Base-by-base conservation (phyloP, 352 stramenopile species). In the Phytophthora agathidicida region DNA sequence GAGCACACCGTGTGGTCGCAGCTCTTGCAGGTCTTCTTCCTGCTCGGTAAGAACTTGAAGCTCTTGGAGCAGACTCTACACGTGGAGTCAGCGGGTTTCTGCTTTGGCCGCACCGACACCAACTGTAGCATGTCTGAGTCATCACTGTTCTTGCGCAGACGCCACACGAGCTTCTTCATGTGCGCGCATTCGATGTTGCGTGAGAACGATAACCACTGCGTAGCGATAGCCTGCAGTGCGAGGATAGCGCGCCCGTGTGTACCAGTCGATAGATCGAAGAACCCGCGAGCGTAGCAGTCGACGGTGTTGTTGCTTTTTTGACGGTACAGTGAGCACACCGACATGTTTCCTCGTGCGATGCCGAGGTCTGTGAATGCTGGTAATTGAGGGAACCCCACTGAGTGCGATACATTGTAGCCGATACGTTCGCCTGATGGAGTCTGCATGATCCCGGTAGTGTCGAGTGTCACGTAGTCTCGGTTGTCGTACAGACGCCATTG, bases 131-230 rank as follows among this genome's bases (percentile, higher is more conserved):
- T 27, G 16, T 62, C 50, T 13, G 48, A 30, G 32, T 70, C 56
- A 13, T 53, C 33, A 13, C 35, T 65, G 47, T 62, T 67, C 37
- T 73, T 69, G 22, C 63, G 67, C 7, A 76, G 33, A 14, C 72
- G 58, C 62, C 67, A 73, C 27, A 27, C 53, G 20, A 76, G 62
- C 41, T 76, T 76, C 47, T 76, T 76, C 62, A 76, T 76, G 13
- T 73, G 62, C 2, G 62, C 62, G 27, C 62, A 76, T 44, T 70
- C 47, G 31, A 73, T 60, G 24, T 53, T 60, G 37, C 57, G 62
- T n/a, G 67, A 76, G 37, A 73, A 66, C 6, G 67, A 71, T 13
- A 67, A 28, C 62, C 63, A 67, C 31, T 63, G 59, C 2, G 41
- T 68, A 1, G 68, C 58, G 26, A 76, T 73, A 8, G 42, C 58